A percentile compares a stretch with the other conserved stretches of the same genome.
Conservation (phyloP, 768 basidiomycete species). For the Amanita pseudoporphyria region DNA sequence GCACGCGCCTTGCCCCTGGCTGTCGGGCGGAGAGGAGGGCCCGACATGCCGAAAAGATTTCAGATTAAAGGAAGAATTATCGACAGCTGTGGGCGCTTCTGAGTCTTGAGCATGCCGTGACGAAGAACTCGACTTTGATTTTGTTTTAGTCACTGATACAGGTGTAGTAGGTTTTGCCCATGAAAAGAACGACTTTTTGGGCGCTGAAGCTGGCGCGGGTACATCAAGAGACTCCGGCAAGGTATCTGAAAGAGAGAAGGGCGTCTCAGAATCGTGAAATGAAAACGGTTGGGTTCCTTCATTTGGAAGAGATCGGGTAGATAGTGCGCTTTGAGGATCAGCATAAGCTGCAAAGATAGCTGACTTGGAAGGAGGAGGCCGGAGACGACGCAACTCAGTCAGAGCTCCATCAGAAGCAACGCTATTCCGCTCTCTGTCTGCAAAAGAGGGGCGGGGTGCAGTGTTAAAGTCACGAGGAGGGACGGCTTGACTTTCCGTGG, state of each 20-base stretch:
- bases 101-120: not conserved
- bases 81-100: conserved; percentile 4
- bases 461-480: not conserved
- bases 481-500: not conserved
- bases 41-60: conserved; percentile 65
- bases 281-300: conserved; percentile 21
- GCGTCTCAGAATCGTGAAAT: conserved; percentile 16
- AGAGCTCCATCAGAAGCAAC: conserved; percentile 36
- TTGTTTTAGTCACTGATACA: not conserved
- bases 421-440: conserved; percentile 21
- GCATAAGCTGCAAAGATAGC: conserved; percentile 54
- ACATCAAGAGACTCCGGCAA: not conserved
- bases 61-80: conserved; percentile 52
- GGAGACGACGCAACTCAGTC: conserved; percentile 29
- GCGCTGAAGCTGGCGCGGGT: conserved; percentile 10
- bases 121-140: not conserved
- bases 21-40: conserved; percentile 13
- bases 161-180: conserved; percentile 25
- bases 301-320: conserved; percentile 56
- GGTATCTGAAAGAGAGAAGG: conserved; percentile 25
- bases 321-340: conserved; percentile 40
- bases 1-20: conserved; percentile 19
- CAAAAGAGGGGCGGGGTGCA: conserved; percentile 20
- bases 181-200: conserved; percentile 21
- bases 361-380: conserved; percentile 55